Evolutionary conservation across 495 filamentous ascomycete species (phyloP).

Genomic region (Immersiella caudata): DNA sequence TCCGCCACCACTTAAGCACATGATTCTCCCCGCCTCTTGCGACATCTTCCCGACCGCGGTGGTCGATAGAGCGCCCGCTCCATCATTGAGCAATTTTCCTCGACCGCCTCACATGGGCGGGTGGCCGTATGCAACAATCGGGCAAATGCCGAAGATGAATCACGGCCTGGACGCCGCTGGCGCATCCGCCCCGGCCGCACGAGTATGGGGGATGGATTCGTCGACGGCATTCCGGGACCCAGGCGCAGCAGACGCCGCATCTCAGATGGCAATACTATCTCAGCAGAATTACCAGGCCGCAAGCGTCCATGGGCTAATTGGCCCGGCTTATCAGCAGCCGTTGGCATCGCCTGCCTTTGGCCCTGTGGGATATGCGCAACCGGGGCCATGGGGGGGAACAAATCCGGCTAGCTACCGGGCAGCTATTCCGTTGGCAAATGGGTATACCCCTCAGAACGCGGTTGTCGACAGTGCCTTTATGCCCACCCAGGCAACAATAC

Average conservation of each 20-base stretch:
- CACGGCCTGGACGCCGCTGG: constrained; percentile 21
- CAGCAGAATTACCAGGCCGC: constrained; percentile 46
- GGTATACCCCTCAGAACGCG: constrained; percentile 36
- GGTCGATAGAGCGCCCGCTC: constrained; percentile 23
- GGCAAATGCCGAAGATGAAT: constrained; percentile 18
- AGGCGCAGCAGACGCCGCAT: constrained; percentile 21
- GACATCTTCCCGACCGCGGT: constrained; percentile 43
- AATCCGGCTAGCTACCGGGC: constrained; percentile 50
- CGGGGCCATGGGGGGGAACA: constrained; percentile 76
- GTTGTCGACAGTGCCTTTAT: constrained; percentile 40
- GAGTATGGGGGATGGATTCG: constrained; percentile 30
- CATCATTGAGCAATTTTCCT: constrained; percentile 16
- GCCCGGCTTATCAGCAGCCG: constrained; percentile 70
- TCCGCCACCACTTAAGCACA: constrained; percentile 83
- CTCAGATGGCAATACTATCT: constrained; percentile 33
- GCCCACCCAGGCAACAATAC: constrained; percentile 32
- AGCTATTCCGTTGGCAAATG: constrained; percentile 36
- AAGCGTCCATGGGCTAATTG: constrained; percentile 67
- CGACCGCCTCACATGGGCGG: constrained; percentile 20
- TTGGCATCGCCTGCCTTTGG: constrained; percentile 75
- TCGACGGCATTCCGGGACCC: constrained; percentile 20
- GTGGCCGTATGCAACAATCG: constrained; percentile 30
- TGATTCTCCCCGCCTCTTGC: constrained; percentile 65
- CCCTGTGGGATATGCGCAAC: constrained; percentile 68
- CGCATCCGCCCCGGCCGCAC: constrained; percentile 15